Conservation (phyloP, 2,329 filamentous ascomycete species). For the Helicocarpus griseus region DNA sequence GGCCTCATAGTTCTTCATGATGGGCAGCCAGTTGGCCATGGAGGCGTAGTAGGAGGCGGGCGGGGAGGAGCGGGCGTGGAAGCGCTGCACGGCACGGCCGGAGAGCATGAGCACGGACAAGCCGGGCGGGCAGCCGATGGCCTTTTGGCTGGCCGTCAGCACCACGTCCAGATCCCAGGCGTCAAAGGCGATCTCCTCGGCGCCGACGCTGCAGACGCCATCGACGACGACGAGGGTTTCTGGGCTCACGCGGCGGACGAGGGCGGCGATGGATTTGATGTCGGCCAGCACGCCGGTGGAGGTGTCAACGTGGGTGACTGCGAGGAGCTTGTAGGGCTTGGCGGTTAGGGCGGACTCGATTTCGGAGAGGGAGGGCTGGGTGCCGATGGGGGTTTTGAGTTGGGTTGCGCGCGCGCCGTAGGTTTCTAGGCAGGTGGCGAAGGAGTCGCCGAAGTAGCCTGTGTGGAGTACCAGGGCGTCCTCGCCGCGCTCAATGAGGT, state of each 20-base stretch:
- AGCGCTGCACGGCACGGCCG: conserved; percentile 69
- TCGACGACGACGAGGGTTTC: conserved; percentile 89
- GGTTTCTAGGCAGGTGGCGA: conserved; percentile 81
- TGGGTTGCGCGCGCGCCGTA: conserved; percentile 89
- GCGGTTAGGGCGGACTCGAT: conserved; percentile 80
- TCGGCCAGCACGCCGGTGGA: conserved; percentile 93
- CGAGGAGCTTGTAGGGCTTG: conserved; percentile 90
- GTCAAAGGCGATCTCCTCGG: conserved; percentile 92
- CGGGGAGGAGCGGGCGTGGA: conserved; percentile 70
- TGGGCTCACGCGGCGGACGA: conserved; percentile 78
- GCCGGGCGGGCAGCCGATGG: conserved; percentile 88
- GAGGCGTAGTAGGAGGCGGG: conserved; percentile 88
- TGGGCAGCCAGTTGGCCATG: conserved; percentile 94
- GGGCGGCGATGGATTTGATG: conserved; percentile 69
- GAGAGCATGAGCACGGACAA: conserved; percentile 92
- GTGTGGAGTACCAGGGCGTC: conserved; percentile 88
- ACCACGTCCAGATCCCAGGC: conserved; percentile 89
- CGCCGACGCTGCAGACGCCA: conserved; percentile 93
- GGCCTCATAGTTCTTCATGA: conserved; percentile 98
- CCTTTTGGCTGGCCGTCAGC: conserved; percentile 91
- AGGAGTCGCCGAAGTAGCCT: conserved; percentile 94
- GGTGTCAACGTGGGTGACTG: conserved; percentile 94
- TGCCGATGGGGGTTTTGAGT: conserved; percentile 79
- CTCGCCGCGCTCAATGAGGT: conserved; percentile 81
- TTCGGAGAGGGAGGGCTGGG: conserved; percentile 74